Conservation (phyloP, 345 rosid species). For the Syzygium oleosum region DNA sequence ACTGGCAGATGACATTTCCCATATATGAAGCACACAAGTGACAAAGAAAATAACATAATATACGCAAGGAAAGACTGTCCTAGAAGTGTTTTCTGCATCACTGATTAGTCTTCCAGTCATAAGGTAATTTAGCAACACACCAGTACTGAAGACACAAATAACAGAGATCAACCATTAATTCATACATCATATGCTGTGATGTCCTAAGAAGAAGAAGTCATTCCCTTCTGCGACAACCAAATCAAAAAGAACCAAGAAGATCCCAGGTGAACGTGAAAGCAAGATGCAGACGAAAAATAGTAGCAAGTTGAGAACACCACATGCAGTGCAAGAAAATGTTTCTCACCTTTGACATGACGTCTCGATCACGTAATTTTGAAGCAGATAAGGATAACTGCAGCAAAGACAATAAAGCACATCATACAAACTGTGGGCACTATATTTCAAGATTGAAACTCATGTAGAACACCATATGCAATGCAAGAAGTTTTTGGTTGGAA, state of each 20-base stretch:
- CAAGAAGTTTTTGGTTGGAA: neutral
- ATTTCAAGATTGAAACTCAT: neutral
- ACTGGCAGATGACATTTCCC: neutral
- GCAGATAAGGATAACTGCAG: conserved; percentile 70
- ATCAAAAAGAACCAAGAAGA: neutral
- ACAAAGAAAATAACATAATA: neutral
- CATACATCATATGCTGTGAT: neutral
- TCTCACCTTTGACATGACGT: conserved; percentile 64
- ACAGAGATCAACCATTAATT: neutral
- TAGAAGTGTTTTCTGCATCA: neutral
- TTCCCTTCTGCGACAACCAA: neutral
- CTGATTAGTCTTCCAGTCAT: neutral
- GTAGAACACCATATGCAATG: neutral
- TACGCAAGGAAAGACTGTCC: neutral
- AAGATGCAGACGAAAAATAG: neutral
- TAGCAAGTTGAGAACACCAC: neutral
- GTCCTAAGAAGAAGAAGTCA: neutral
- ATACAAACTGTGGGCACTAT: neutral
- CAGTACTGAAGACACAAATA: neutral
- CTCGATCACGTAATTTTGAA: conserved; percentile 63
- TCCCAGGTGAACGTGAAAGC: neutral
- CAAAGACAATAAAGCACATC: neutral
- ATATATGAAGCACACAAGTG: neutral
- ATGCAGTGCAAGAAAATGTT: too few relatives aligned
- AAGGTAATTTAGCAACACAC: neutral